Percentiles rank a stretch among this genome's conserved stretches.
Evolutionary conservation across 768 basidiomycete genomes (phyloP).

Genomic region (Pleurotus ostreatus): DNA sequence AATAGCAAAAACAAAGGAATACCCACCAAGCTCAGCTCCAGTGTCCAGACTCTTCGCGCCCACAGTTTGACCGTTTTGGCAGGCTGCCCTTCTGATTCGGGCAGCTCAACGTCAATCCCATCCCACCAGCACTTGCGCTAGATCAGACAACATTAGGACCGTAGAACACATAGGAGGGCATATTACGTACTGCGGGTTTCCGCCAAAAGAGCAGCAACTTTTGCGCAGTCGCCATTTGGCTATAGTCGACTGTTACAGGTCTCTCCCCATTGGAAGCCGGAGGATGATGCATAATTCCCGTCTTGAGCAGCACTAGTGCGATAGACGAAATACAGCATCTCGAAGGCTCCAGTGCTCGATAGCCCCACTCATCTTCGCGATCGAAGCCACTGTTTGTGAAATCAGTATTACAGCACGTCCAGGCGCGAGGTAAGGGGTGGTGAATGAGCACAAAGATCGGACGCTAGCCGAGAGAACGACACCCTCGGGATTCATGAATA

Average conservation of each 20-base stretch:
- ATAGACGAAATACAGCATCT: conserved; percentile 98
- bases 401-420: conserved; percentile 2
- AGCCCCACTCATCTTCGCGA: conserved; percentile 98
- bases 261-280: conserved; percentile 44
- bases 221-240: conserved; percentile 96
- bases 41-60: conserved; percentile 97
- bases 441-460: background rate
- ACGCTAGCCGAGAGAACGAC: background rate
- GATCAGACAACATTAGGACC: conserved; percentile 10
- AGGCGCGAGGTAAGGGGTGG: conserved; percentile 4
- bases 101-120: conserved; percentile 85
- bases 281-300: conserved; percentile 82
- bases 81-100: conserved; percentile 46
- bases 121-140: conserved; percentile 99
- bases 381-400: conserved; percentile 75
- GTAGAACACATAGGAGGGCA: conserved; percentile 5
- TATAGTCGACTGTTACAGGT: conserved; percentile 79
- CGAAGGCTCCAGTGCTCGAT: conserved; percentile 90
- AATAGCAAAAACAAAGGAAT: conserved; percentile 3
- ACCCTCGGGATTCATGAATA: no score
- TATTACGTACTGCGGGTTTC: conserved; percentile 88
- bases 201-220: conserved; percentile 97
- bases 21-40: conserved; percentile 82
- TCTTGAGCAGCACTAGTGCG: conserved; percentile 95
- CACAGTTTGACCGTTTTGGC: conserved; percentile 79